Conservation (phyloP, 1,284 basidiomycete genomes). For the Ustilago loliicola region DNA sequence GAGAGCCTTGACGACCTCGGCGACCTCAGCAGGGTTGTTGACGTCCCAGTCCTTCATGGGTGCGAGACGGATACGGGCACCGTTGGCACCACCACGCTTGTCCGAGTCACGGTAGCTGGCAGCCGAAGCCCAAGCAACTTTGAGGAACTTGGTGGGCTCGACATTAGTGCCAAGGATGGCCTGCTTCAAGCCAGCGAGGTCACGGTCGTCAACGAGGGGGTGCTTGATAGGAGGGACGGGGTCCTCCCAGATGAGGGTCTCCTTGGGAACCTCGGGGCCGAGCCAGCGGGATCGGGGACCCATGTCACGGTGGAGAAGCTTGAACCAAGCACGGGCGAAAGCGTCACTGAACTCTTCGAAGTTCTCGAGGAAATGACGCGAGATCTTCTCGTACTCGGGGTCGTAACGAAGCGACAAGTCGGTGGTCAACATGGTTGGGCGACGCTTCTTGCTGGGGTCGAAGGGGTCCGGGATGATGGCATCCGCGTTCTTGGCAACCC, state of each 20-base stretch:
- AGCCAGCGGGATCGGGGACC: conserved; percentile 43
- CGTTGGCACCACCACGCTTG: conserved; percentile 52
- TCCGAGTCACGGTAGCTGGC: conserved; percentile 41
- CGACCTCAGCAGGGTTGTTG: conserved; percentile 43
- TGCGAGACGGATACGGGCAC: conserved; percentile 43
- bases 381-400: conserved; percentile 48
- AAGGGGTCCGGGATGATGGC: conserved; percentile 51
- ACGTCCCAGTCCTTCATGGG: conserved; percentile 53
- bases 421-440: conserved; percentile 50
- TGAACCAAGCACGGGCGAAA: conserved; percentile 48
- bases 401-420: conserved; percentile 43
- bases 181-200: conserved; percentile 46
- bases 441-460: conserved; percentile 46
- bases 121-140: conserved; percentile 42
- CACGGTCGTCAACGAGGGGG: conserved; percentile 43
- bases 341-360: conserved; percentile 42
- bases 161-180: conserved; percentile 42
- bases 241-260: conserved; percentile 47
- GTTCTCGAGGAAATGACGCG: conserved; percentile 44
- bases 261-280: conserved; percentile 49
- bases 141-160: conserved; percentile 46
- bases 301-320: conserved; percentile 55
- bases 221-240: conserved; percentile 32
- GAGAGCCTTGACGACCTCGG: conserved; percentile 43
- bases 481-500: conserved; percentile 47